These are phyloP conservation scores for Bullera alba DNA, from an alignment of 768 basidiomycete species.

Conservation along the genomic window DNA sequence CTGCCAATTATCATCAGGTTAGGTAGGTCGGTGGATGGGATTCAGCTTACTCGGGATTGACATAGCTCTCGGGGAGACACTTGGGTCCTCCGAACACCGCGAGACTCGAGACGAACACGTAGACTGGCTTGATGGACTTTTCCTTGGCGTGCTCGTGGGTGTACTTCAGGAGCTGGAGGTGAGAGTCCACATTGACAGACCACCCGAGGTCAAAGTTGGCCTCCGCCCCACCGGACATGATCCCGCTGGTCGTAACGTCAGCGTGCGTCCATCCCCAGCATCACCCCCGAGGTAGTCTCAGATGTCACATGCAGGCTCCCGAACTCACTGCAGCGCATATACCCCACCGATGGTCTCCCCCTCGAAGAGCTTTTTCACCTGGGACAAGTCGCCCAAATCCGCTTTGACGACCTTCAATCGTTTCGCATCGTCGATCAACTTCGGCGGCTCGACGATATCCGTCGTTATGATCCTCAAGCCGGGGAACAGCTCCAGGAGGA, in stretches of 20 bases:
- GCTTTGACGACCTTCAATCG: constrained; percentile 27
- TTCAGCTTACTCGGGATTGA: constrained; percentile 36
- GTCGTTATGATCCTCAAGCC: constrained; percentile 39
- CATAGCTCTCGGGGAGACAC: constrained; percentile 31
- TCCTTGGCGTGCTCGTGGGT: constrained; percentile 31
- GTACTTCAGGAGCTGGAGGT: constrained; percentile 35
- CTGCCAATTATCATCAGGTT: constrained; percentile 1
- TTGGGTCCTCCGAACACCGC: constrained; percentile 45
- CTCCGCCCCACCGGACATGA: constrained; percentile 61
- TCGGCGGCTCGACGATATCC: constrained; percentile 41
- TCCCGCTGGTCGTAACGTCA: constrained; percentile 47
- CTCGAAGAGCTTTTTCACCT: constrained; percentile 25
- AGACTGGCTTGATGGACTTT: constrained; percentile 28
- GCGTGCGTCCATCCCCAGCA: not conserved
- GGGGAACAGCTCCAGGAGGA: constrained; percentile 34
- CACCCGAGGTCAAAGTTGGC: constrained; percentile 57
- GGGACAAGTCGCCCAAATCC: constrained; percentile 19
- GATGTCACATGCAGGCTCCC: no score
- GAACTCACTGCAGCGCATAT: constrained; percentile 37
- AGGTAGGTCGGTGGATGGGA: not conserved
- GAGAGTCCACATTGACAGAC: constrained; percentile 45
- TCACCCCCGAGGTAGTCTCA: no score
- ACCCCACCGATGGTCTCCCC: constrained; percentile 32
- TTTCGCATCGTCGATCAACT: constrained; percentile 12
- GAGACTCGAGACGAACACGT: constrained; percentile 42